A percentile compares a stretch with the other conserved stretches of the same genome.
Conservation (phyloP, 352 stramenopile genomes). For the Phytophthora hibernalis region DNA sequence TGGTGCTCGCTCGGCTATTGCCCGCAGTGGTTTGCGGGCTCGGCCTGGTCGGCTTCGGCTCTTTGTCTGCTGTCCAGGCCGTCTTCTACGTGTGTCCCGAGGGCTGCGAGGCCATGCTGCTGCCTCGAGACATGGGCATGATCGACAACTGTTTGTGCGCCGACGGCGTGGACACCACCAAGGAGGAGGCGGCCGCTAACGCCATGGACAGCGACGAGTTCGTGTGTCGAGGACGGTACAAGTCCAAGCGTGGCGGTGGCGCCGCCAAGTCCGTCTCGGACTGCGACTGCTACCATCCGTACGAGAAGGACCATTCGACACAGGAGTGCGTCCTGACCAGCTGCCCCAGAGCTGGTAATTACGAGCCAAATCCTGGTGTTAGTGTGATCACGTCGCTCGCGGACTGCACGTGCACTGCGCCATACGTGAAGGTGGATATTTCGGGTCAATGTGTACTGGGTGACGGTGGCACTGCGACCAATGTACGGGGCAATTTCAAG, state of each 20-base stretch:
- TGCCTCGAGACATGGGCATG: constrained; percentile 86
- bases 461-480: constrained; percentile 1
- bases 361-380: constrained; percentile 54
- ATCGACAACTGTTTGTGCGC: constrained; percentile 77
- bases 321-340: constrained; percentile 58
- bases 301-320: constrained; percentile 69
- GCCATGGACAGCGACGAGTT: constrained; percentile 49
- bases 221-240: constrained; percentile 68
- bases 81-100: constrained; percentile 72
- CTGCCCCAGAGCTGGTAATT: constrained; percentile 83
- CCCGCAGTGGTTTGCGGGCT: constrained; percentile 19
- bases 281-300: constrained; percentile 79
- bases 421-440: constrained; percentile 76
- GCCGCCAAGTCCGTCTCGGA: constrained; percentile 60
- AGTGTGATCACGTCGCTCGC: constrained; percentile 60
- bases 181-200: constrained; percentile 35
- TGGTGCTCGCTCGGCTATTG: constrained; percentile 30
- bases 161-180: constrained; percentile 45
- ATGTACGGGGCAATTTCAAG: constrained; percentile 28
- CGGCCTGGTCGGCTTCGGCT: constrained; percentile 14
- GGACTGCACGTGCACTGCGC: constrained; percentile 70
- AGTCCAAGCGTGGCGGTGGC: constrained; percentile 37
- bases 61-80: constrained; percentile 24
- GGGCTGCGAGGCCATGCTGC: constrained; percentile 74
- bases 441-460: constrained; percentile 68